Percentiles rank a stretch among this genome's conserved stretches.
These are phyloP conservation scores for Phytophthora cryptogea DNA, from an alignment of 352 stramenopile genomes.

Conservation along the genomic window DNA sequence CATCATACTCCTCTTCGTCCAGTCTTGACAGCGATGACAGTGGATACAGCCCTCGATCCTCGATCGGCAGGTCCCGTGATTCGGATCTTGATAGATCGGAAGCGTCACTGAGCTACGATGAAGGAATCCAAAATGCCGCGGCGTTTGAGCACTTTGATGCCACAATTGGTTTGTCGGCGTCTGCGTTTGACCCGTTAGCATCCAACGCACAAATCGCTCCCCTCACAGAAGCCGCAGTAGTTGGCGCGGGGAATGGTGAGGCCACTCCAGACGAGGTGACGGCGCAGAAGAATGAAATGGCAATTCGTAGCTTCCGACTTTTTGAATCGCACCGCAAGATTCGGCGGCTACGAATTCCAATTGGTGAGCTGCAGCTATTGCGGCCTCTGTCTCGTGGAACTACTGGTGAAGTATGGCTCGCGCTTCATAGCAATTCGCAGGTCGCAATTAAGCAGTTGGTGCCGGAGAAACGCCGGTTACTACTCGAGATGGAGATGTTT, in stretches of 20 bases:
- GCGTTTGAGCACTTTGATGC: constrained; percentile 65
- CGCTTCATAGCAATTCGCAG: constrained; percentile 45
- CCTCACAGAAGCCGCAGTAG: constrained; percentile 15
- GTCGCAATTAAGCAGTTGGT: constrained; percentile 77
- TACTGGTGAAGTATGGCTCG: constrained; percentile 77
- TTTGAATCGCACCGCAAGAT: constrained; percentile 73
- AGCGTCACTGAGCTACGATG: constrained; percentile 23
- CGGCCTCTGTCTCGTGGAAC: constrained; percentile 52
- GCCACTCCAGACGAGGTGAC: constrained; percentile 20
- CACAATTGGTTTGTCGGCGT: constrained; percentile 59
- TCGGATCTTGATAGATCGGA: constrained; percentile 14
- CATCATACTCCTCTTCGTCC: constrained; percentile 26
- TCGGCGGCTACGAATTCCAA: constrained; percentile 47
- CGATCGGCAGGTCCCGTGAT: constrained; percentile 11
- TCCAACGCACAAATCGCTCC: constrained; percentile 38
- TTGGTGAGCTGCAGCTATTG: constrained; percentile 61
- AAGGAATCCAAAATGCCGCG: constrained; percentile 50
- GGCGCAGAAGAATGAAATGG: constrained; percentile 51
- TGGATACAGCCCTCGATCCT: constrained; percentile 28
- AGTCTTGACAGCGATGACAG: constrained; percentile 32
- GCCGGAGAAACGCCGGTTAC: constrained; percentile 47
- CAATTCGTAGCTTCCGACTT: constrained; percentile 61
- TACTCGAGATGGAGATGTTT: constrained; percentile 77
- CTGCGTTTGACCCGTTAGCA: constrained; percentile 48
- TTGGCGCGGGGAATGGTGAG: not conserved